A percentile compares a stretch with the other conserved stretches of the same genome.
Evolutionary conservation across 2,329 filamentous ascomycete species (phyloP).

Genomic region (Leptographium flavum): DNA sequence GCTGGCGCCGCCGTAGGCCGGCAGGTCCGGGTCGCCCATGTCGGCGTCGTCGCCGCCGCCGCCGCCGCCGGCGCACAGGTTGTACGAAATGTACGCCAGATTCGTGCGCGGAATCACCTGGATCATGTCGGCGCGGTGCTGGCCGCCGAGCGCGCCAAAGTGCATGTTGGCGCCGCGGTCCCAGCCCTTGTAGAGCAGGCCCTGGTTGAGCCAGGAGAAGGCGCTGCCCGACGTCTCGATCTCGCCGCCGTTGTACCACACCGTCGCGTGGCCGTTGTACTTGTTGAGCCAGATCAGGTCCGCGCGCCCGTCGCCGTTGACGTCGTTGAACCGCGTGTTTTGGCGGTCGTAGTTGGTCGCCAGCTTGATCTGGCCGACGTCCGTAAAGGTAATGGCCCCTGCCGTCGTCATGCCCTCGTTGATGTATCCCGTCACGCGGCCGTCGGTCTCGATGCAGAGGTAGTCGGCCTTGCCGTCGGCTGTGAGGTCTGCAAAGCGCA

Average conservation of each 20-base stretch:
- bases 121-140: neutral
- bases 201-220: neutral
- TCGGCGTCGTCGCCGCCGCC: neutral
- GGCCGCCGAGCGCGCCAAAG: neutral
- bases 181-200: too few relatives aligned
- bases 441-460: conserved; percentile 18
- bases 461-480: conserved; percentile 18
- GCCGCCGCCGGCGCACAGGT: neutral
- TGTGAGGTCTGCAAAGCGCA: conserved; percentile 18
- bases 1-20: too few relatives aligned
- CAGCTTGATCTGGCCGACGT: conserved; percentile 16
- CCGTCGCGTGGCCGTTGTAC: conserved; percentile 14
- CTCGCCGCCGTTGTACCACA: conserved; percentile 14
- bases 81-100: neutral
- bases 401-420: neutral
- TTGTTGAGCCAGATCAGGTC: conserved; percentile 17
- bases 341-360: conserved; percentile 7
- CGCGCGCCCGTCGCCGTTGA: conserved; percentile 15
- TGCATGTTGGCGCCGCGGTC: neutral
- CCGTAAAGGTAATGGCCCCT: neutral
- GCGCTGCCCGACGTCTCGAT: neutral
- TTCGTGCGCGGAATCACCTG: neutral
- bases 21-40: neutral
- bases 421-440: conserved; percentile 15
- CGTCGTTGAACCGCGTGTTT: conserved; percentile 4